Conservation (phyloP, 2,329 filamentous ascomycete species). For the Raffaelea ambrosiae region DNA sequence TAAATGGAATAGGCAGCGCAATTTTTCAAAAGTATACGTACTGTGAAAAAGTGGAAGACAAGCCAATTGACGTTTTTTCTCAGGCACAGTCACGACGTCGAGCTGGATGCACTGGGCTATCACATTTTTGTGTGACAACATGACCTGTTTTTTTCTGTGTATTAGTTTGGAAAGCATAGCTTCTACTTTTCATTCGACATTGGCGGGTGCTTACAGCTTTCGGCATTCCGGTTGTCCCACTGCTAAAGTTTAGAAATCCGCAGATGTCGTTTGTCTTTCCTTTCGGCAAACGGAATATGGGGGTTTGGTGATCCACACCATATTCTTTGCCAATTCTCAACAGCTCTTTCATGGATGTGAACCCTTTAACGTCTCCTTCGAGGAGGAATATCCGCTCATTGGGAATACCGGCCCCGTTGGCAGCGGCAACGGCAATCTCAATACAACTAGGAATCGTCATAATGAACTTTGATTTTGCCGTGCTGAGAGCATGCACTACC, state of each 20-base stretch:
- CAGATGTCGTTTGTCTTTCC: not conserved
- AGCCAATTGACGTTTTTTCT: not conserved
- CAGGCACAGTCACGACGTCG: not conserved
- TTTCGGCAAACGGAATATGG: not conserved
- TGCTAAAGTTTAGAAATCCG: not conserved
- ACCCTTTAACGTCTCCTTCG: not conserved
- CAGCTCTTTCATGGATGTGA: not conserved
- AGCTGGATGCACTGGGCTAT: not conserved
- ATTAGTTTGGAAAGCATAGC: too few relatives aligned
- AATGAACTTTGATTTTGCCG: not conserved
- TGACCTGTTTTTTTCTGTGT: not conserved
- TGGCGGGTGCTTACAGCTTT: too few relatives aligned
- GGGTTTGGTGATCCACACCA: not conserved
- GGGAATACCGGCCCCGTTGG: not conserved
- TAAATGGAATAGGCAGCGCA: too few relatives aligned
- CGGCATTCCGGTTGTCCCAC: not conserved
- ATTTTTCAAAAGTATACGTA: too few relatives aligned
- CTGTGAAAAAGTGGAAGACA: not conserved
- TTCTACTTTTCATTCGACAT: too few relatives aligned
- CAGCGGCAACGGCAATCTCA: not conserved
- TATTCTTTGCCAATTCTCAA: not conserved
- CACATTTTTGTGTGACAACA: not conserved
- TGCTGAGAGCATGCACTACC: not conserved
- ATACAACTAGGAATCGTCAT: not conserved
- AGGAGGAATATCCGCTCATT: not conserved